A percentile compares a stretch with the other conserved stretches of the same genome.
phyloP scores from a whole-genome alignment of 768 basidiomycete species.

The Galerina sulciceps region DNA sequence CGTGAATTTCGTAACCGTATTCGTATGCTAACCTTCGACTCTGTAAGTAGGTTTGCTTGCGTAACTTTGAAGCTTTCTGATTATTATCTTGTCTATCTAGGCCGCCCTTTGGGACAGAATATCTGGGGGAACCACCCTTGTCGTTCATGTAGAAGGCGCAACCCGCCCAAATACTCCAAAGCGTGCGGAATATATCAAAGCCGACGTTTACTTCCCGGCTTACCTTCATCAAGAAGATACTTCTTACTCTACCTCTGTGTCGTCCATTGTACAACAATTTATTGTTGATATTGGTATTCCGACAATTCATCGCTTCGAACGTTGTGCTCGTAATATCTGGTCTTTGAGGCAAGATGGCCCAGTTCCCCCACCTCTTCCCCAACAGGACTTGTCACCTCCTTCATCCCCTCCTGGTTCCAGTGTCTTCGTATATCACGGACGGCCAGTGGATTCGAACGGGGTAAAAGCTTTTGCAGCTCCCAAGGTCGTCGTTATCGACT shows the following conservation, averaged over 20 bases:
- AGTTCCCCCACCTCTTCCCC: background rate
- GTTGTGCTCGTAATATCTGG: background rate
- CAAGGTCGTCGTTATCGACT: no score
- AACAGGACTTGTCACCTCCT: background rate
- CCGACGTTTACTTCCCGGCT: slow-evolving; percentile 3
- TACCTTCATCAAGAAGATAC: background rate
- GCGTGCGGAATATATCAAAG: background rate
- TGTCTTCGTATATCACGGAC: background rate
- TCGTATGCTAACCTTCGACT: background rate
- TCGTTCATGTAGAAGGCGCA: background rate
- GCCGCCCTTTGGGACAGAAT: slow-evolving; percentile 2
- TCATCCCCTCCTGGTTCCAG: background rate
- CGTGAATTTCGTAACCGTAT: background rate
- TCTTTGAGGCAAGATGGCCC: background rate
- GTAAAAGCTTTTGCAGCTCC: no score
- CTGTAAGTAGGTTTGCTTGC: background rate
- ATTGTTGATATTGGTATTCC: slow-evolving; percentile 28
- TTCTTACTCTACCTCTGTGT: background rate
- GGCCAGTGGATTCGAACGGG: no score
- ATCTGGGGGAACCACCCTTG: slow-evolving; percentile 2
- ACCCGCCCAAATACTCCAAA: slow-evolving; percentile 15
- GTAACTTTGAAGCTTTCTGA: background rate
- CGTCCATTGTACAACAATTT: slow-evolving; percentile 1
- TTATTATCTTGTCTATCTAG: background rate
- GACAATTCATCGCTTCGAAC: slow-evolving; percentile 30